Conservation (phyloP, 192 early-diverging fungal species). For the Martensiomyces pterosporus region DNA sequence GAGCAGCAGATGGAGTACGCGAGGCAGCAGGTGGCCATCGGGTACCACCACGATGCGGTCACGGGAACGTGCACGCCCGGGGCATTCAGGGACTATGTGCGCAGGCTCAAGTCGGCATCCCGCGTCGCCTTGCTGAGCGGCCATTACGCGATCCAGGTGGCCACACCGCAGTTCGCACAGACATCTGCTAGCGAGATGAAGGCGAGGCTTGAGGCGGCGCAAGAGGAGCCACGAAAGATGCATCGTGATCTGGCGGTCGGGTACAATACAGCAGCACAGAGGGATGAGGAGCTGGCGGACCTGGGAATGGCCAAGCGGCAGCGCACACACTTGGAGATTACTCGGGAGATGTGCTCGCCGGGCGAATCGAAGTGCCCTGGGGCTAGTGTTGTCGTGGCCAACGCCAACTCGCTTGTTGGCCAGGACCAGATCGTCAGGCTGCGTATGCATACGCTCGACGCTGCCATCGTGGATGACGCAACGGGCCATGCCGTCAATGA, state of each 20-base stretch:
- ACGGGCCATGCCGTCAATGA: background rate
- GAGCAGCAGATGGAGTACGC: constrained; percentile 26
- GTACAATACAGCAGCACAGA: constrained; percentile 13
- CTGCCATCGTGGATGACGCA: constrained; percentile 14
- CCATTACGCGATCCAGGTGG: constrained; percentile 1
- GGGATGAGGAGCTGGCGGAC: background rate
- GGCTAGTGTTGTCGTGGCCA: constrained; percentile 18
- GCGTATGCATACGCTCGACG: constrained; percentile 8
- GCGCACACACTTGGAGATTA: background rate
- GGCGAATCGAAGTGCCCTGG: background rate
- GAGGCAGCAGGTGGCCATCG: constrained; percentile 46
- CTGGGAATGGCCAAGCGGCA: background rate
- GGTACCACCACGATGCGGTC: constrained; percentile 48
- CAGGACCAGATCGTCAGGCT: constrained; percentile 36
- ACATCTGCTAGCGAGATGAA: background rate
- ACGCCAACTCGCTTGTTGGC: constrained; percentile 13
- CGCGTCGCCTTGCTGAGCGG: constrained; percentile 16
- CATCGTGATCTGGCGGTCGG: too few relatives aligned
- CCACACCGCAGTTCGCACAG: background rate
- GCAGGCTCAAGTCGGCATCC: constrained; percentile 13
- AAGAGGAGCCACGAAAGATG: background rate
- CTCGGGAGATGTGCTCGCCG: background rate
- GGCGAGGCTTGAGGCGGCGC: background rate
- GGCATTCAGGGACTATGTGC: constrained; percentile 25
- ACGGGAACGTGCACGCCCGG: constrained; percentile 34